Percentiles rank a stretch among this genome's conserved stretches.
Evolutionary conservation across 1,284 basidiomycete species (phyloP).

Genomic region (Flammula alnicola): DNA sequence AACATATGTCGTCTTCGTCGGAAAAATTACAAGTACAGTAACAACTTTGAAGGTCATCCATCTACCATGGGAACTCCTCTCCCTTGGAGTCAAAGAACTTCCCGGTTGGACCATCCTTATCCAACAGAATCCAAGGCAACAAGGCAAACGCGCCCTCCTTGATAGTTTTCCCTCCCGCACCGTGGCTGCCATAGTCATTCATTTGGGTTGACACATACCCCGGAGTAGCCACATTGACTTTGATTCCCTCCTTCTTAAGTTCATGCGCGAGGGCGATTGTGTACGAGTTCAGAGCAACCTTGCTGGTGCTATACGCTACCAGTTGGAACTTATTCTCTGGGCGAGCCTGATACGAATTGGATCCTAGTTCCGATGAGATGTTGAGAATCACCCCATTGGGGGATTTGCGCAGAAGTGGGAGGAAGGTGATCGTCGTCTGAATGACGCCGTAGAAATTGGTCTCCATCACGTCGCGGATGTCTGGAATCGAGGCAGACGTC

Average conservation of each 20-base stretch:
- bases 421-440: conserved; percentile 15
- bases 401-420: conserved; percentile 20
- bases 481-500: conserved; percentile 33
- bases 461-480: conserved; percentile 37
- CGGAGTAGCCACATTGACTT: conserved; percentile 67
- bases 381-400: conserved; percentile 17
- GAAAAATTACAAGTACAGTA: no score
- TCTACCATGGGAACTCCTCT: conserved; percentile 7
- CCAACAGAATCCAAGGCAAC: neutral
- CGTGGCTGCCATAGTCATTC: neutral
- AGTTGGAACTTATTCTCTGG: conserved; percentile 1
- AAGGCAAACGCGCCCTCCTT: neutral
- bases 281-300: conserved; percentile 7
- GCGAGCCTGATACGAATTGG: conserved; percentile 49
- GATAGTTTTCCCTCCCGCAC: neutral
- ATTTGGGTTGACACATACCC: conserved; percentile 33
- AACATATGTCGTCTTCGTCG: no score
- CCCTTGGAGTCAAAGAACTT: conserved; percentile 5
- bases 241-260: conserved; percentile 63
- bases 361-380: conserved; percentile 49
- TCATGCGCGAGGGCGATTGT: conserved; percentile 54
- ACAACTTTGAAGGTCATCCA: no score
- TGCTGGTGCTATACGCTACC: neutral
- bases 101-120: conserved; percentile 1
- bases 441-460: conserved; percentile 19